Evolutionary conservation across 345 rosid species (phyloP).

Genomic region (Gossypium stocksii): DNA sequence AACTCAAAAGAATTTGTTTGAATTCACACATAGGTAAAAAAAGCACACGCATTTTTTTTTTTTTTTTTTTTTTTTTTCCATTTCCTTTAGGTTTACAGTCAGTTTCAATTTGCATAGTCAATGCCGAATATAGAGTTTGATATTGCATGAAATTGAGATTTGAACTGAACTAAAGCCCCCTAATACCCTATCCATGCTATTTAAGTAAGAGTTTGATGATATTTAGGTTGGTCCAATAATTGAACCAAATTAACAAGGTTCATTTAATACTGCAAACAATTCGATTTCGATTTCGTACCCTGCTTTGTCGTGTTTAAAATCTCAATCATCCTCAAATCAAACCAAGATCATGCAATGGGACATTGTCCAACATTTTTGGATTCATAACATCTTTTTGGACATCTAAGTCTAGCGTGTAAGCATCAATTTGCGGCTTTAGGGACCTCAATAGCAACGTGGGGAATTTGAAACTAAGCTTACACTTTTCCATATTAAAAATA

Average conservation of each 20-base stretch:
- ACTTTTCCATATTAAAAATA: background rate
- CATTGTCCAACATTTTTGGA: conserved; percentile 15
- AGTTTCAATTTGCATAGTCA: background rate
- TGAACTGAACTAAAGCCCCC: conserved; percentile 6
- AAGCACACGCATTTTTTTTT: background rate
- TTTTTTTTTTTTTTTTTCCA: conserved; percentile 10
- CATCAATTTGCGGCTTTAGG: conserved; percentile 9
- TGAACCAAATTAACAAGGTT: conserved; percentile 10
- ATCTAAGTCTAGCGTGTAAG: conserved; percentile 3
- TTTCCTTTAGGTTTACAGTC: background rate
- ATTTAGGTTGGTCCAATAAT: background rate
- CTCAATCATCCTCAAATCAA: background rate
- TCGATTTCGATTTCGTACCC: background rate
- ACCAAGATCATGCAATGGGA: background rate
- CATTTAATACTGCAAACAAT: background rate
- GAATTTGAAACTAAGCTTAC: background rate
- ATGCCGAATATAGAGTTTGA: conserved; percentile 4
- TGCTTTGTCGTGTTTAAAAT: conserved; percentile 1
- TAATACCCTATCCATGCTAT: conserved; percentile 9
- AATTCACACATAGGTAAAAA: background rate
- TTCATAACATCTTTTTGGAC: conserved; percentile 10
- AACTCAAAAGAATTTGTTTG: background rate
- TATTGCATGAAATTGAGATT: conserved; percentile 2
- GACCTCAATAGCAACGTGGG: conserved; percentile 7
- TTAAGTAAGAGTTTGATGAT: background rate